Conservation (phyloP, 1,284 basidiomycete species). For the Pholiota adiposa region DNA sequence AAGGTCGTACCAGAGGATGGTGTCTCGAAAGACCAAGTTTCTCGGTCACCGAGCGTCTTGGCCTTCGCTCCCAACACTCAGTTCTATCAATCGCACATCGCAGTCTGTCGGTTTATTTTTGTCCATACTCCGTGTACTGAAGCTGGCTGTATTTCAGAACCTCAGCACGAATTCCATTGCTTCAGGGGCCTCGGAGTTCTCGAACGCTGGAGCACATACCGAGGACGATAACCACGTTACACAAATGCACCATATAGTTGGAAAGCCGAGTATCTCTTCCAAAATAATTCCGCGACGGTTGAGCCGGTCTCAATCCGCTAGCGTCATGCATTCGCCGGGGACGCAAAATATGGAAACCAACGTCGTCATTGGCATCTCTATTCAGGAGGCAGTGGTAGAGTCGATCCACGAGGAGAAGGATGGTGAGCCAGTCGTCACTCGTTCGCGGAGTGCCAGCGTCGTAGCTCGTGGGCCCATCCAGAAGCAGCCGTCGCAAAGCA, state of each 20-base stretch:
- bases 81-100: slow-evolving; percentile 54
- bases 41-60: slow-evolving; percentile 29
- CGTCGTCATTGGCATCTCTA: slow-evolving; percentile 59
- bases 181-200: slow-evolving; percentile 43
- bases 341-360: slow-evolving; percentile 27
- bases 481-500: slow-evolving; percentile 44
- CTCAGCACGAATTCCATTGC: slow-evolving; percentile 56
- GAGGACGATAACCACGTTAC: slow-evolving; percentile 58
- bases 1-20: slow-evolving; percentile 30
- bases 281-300: slow-evolving; percentile 58
- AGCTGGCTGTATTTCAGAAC: slow-evolving; percentile 35
- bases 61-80: slow-evolving; percentile 45
- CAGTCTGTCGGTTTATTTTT: slow-evolving; percentile 36
- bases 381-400: slow-evolving; percentile 59
- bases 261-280: slow-evolving; percentile 52
- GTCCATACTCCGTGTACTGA: slow-evolving; percentile 1
- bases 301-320: slow-evolving; percentile 51
- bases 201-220: slow-evolving; percentile 38
- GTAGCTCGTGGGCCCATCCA: slow-evolving; percentile 39
- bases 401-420: slow-evolving; percentile 34
- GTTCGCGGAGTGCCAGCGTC: slow-evolving; percentile 36
- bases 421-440: slow-evolving; percentile 25
- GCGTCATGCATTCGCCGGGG: slow-evolving; percentile 37
- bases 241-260: slow-evolving; percentile 59
- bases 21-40: slow-evolving; percentile 7